These are phyloP conservation scores for Podaxis sp. DNA, from an alignment of 768 basidiomycete genomes.

Conservation along the genomic window DNA sequence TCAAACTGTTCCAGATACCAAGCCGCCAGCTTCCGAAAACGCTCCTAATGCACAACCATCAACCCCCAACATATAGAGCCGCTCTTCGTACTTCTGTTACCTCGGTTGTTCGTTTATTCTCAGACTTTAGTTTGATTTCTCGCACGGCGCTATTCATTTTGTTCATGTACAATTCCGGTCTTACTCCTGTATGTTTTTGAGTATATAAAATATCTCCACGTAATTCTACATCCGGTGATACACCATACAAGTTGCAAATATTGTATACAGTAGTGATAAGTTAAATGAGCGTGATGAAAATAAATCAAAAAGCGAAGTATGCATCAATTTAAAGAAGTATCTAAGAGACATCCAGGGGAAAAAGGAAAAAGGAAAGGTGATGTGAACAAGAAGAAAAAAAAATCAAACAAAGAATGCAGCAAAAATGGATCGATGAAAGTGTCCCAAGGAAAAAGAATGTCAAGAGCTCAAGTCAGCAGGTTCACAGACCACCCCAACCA, in stretches of 20 bases:
- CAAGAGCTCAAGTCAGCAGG: conserved; percentile 33
- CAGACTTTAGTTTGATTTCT: neutral
- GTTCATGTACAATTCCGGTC: neutral
- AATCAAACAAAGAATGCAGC: neutral
- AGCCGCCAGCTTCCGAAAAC: neutral
- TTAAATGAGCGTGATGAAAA: neutral
- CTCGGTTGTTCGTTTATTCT: neutral
- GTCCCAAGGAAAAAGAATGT: neutral
- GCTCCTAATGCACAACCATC: neutral
- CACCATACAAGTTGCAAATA: conserved; percentile 9
- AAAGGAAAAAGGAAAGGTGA: neutral
- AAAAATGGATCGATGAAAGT: neutral
- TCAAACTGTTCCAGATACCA: neutral
- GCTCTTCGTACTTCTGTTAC: neutral
- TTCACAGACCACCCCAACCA: conserved; percentile 74
- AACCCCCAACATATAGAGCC: neutral
- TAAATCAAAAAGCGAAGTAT: neutral
- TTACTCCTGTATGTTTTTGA: neutral
- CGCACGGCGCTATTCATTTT: neutral
- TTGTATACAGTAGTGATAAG: conserved; percentile 8
- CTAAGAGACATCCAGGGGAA: too few relatives aligned
- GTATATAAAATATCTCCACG: conserved; percentile 1
- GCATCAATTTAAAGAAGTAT: neutral
- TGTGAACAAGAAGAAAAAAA: neutral
- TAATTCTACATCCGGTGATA: conserved; percentile 6